These are phyloP conservation scores for Tricholoma matsutake DNA, from an alignment of 768 basidiomycete species.

Conservation along the genomic window DNA sequence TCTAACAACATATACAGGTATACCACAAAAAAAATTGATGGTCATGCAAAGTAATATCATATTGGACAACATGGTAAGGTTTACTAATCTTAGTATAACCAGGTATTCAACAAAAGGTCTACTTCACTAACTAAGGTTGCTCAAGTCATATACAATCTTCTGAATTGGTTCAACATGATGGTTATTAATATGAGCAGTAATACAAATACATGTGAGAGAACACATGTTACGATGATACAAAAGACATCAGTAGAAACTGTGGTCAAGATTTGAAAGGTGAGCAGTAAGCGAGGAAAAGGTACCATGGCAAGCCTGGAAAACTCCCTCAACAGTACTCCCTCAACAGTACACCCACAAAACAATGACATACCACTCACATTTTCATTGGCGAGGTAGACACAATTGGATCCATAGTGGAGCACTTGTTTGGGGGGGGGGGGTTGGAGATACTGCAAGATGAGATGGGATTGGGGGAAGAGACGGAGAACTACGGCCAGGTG, in stretches of 20 bases:
- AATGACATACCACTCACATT: too few species aligned
- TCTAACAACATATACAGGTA: too few species aligned
- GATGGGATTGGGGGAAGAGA: background rate
- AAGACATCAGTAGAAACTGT: background rate
- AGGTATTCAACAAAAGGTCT: too few species aligned
- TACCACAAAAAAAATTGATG: too few species aligned
- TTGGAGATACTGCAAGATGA: background rate
- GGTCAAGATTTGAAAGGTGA: background rate
- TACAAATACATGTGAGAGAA: background rate
- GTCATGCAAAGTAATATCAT: too few species aligned
- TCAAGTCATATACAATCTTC: too few species aligned
- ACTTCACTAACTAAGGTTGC: too few species aligned
- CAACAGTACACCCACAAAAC: too few species aligned
- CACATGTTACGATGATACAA: background rate
- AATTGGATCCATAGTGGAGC: background rate
- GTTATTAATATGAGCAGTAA: background rate
- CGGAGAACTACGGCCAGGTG: too few species aligned
- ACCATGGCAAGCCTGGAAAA: background rate
- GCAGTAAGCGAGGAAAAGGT: background rate
- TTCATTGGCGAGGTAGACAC: background rate
- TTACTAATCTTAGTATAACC: too few species aligned
- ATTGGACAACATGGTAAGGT: too few species aligned
- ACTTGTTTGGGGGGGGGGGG: background rate
- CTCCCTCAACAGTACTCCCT: background rate
- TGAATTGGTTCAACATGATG: background rate